Percentiles rank a stretch among this genome's conserved stretches.
phyloP scores from a whole-genome alignment of 1,139 yeast species.

The Debaryomyces sp. region DNA sequence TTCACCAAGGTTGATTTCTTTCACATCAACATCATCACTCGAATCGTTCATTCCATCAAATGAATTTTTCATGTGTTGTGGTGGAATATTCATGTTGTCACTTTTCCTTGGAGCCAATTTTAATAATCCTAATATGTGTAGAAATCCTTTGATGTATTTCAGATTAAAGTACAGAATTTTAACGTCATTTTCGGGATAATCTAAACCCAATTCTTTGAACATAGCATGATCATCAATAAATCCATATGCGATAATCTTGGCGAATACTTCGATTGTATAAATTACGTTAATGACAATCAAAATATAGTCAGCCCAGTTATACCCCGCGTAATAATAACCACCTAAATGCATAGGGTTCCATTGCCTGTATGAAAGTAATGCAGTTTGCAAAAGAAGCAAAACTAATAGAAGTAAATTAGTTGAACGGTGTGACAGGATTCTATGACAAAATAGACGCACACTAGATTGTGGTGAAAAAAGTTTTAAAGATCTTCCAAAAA shows the following conservation, averaged over 20 bases:
- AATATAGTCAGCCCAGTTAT: conserved; percentile 60
- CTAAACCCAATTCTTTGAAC: conserved; percentile 52
- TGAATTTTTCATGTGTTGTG: background rate
- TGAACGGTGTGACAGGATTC: conserved; percentile 23
- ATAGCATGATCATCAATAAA: conserved; percentile 67
- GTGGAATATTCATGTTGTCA: background rate
- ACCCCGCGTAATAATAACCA: conserved; percentile 40
- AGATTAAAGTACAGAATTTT: conserved; percentile 11
- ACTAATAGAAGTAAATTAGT: conserved; percentile 28
- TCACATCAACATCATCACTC: conserved; percentile 21
- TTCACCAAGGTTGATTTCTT: conserved; percentile 22
- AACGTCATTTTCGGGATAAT: conserved; percentile 30
- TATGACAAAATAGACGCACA: conserved; percentile 35
- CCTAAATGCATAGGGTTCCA: conserved; percentile 44
- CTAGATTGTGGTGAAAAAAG: conserved; percentile 35
- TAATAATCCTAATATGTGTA: conserved; percentile 8
- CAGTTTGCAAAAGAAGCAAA: conserved; percentile 45
- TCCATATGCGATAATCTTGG: conserved; percentile 74
- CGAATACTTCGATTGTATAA: conserved; percentile 63
- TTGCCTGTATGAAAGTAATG: conserved; percentile 49
- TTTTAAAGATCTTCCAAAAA: conserved; percentile 42
- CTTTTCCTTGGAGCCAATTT: background rate
- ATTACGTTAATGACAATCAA: conserved; percentile 55
- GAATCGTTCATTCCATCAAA: conserved; percentile 5
- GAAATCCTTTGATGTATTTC: conserved; percentile 11